These are phyloP conservation scores for Nicotiana tabacum DNA, from an alignment of 257 asterid genomes.

Conservation along the genomic window DNA sequence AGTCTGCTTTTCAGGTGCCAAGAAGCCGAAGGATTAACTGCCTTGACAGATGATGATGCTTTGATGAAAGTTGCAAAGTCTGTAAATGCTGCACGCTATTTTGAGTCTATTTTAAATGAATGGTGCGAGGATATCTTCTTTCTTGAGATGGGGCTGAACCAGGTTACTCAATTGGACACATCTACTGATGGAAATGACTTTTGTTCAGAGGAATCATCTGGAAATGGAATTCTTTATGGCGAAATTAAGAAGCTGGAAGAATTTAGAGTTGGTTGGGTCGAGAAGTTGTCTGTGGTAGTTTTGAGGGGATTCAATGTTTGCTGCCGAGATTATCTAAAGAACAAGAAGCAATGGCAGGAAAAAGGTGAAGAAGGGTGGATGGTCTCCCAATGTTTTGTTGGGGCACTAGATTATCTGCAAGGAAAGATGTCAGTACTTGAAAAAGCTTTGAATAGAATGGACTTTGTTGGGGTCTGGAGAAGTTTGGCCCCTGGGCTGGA, in stretches of 20 bases:
- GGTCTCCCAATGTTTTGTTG: constrained; percentile 56
- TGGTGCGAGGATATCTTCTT: constrained; percentile 82
- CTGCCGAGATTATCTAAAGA: constrained; percentile 75
- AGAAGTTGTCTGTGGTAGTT: constrained; percentile 75
- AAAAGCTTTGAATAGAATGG: constrained; percentile 51
- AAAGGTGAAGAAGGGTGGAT: constrained; percentile 51
- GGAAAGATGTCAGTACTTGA: constrained; percentile 62
- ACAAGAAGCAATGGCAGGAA: constrained; percentile 89
- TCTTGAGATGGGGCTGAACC: constrained; percentile 62
- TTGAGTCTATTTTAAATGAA: constrained; percentile 53
- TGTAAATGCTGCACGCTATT: constrained; percentile 56
- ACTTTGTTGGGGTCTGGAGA: constrained; percentile 84
- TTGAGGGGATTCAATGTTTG: constrained; percentile 77
- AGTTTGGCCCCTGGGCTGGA: constrained; percentile 68
- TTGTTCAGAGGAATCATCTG: constrained; percentile 26
- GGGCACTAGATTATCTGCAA: constrained; percentile 78
- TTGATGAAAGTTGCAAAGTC: constrained; percentile 74
- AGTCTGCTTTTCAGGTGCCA: constrained; percentile 68
- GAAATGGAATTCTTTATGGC: constrained; percentile 41
- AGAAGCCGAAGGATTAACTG: constrained; percentile 97
- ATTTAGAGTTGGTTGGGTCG: constrained; percentile 74
- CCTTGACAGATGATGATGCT: constrained; percentile 69
- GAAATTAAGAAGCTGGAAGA: constrained; percentile 44
- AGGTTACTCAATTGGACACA: constrained; percentile 25
- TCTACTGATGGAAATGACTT: constrained; percentile 16